phyloP scores from a whole-genome alignment of 768 basidiomycete species.

The Mycena pura region DNA sequence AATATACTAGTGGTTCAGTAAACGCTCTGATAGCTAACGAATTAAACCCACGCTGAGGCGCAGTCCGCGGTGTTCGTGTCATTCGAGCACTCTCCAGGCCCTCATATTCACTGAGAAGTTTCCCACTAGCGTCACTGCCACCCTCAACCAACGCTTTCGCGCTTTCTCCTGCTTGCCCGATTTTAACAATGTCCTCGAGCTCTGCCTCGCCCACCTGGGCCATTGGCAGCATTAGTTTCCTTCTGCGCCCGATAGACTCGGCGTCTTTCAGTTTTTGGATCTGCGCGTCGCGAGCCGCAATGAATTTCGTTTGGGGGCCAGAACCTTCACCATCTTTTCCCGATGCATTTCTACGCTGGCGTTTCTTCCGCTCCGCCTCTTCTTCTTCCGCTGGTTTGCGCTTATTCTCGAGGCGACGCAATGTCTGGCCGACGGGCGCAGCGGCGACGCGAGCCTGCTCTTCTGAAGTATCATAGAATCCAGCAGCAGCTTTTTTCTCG shows the following conservation, averaged over 20 bases:
- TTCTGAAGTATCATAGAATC: constrained; percentile 96
- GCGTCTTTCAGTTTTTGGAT: constrained; percentile 98
- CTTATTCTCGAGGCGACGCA: constrained; percentile 94
- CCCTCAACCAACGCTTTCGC: constrained; percentile 85
- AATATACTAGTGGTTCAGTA: neutral
- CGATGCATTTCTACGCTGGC: constrained; percentile 68
- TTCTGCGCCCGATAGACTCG: constrained; percentile 88
- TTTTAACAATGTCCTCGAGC: constrained; percentile 98
- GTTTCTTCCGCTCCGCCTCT: constrained; percentile 91
- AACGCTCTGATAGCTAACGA: neutral
- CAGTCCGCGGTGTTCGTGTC: constrained; percentile 94
- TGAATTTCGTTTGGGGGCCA: constrained; percentile 88
- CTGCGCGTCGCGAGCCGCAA: constrained; percentile 96
- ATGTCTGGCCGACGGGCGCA: constrained; percentile 91
- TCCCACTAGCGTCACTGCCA: constrained; percentile 85
- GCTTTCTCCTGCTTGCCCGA: constrained; percentile 90
- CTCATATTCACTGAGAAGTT: constrained; percentile 91
- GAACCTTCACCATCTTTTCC: constrained; percentile 69
- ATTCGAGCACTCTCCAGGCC: constrained; percentile 86
- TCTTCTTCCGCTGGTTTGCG: constrained; percentile 88
- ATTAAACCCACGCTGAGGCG: constrained; percentile 80
- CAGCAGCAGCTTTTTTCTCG: constrained; percentile 93
- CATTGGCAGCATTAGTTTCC: constrained; percentile 82
- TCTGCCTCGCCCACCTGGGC: constrained; percentile 96
- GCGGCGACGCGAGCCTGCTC: constrained; percentile 86